These are phyloP conservation scores for Penicillium parvum DNA, from an alignment of 495 filamentous ascomycete species.

Conservation along the genomic window DNA sequence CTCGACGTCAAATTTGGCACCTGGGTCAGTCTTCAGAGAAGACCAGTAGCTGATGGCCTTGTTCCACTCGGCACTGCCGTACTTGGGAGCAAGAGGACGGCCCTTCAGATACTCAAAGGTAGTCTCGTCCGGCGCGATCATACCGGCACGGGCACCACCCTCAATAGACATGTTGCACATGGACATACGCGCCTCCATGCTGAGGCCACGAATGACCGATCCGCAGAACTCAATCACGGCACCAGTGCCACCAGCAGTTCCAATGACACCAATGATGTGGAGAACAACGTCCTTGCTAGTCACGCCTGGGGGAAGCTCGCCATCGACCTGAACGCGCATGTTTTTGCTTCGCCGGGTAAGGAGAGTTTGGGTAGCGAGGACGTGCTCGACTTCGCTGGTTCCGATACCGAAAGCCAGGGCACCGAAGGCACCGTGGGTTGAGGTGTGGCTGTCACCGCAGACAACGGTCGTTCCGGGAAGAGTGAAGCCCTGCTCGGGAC, in stretches of 20 bases:
- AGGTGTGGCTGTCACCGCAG: conserved; percentile 96
- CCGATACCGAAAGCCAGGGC: conserved; percentile 96
- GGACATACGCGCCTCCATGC: conserved; percentile 98
- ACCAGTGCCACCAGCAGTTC: conserved; percentile 91
- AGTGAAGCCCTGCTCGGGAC: conserved; percentile 98
- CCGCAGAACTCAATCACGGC: conserved; percentile 96
- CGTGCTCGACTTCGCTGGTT: conserved; percentile 97
- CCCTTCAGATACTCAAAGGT: conserved; percentile 95
- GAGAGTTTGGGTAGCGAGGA: conserved; percentile 90
- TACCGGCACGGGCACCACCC: conserved; percentile 88
- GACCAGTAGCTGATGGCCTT: conserved; percentile 86
- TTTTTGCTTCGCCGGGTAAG: conserved; percentile 96
- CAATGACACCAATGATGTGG: conserved; percentile 88
- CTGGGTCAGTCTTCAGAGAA: conserved; percentile 76
- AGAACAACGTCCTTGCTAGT: conserved; percentile 96
- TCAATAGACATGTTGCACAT: conserved; percentile 99
- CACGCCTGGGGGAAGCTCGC: conserved; percentile 83
- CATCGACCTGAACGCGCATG: conserved; percentile 95
- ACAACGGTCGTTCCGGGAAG: conserved; percentile 96
- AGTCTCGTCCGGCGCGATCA: conserved; percentile 91
- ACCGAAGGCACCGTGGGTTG: conserved; percentile 95
- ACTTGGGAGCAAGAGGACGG: conserved; percentile 79
- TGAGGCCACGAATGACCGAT: conserved; percentile 80
- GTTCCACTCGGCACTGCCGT: conserved; percentile 83
- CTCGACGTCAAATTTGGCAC: conserved; percentile 80